Evolutionary conservation across 2,329 filamentous ascomycete genomes (phyloP), one percentile per base, ranked within the genome.

Genomic region (Periconia sp.): DNA sequence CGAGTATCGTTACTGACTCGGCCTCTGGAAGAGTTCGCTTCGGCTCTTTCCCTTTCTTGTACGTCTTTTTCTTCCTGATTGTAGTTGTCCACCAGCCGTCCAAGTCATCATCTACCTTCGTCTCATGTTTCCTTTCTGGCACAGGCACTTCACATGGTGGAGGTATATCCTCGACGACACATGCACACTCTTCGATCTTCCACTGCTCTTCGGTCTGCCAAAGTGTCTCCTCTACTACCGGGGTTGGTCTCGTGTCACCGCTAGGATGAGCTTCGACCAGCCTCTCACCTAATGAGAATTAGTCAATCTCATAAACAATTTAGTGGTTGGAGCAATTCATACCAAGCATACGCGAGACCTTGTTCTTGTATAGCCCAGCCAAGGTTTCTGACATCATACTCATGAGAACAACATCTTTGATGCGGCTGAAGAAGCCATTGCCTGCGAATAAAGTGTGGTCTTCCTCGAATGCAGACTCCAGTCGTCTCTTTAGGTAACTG

Each of bases 1-100:
- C 47, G 9, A 12, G 57, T 43, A 17, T 40, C 7, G 46, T 42
- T 21, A 45, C 46, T 3, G 46, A 40, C 19, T 52, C 48, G 9
- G 34, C 19, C 15, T 66, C 67, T 2, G 67, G 63, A 18, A 36
- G 46, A 6, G 43, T 24, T 15, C 43, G 48, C 17, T 44, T 49
- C 3, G 52, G 48, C 12, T 52, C 46, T 24, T 45, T 38, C 6
- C 41, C 40, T 15, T n/a, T n/a, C n/a, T n/a, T n/a, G n/a, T 39
- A 53, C 4, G 42, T 57, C 39, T 48, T 48, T 21, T 52, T 54
- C n/a, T 16, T 37, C 2, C 5, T 23, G 12, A 38, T 42, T 8
- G 22, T 23, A n/a, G 40, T 42, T 8, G 22, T 22, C 1, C 39
- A 30, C 28, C 49, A 50, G 12, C 51, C 31, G 17, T 43, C 40